Evolutionary conservation across 768 basidiomycete species (phyloP).

Genomic region (Austroboletus festivus): DNA sequence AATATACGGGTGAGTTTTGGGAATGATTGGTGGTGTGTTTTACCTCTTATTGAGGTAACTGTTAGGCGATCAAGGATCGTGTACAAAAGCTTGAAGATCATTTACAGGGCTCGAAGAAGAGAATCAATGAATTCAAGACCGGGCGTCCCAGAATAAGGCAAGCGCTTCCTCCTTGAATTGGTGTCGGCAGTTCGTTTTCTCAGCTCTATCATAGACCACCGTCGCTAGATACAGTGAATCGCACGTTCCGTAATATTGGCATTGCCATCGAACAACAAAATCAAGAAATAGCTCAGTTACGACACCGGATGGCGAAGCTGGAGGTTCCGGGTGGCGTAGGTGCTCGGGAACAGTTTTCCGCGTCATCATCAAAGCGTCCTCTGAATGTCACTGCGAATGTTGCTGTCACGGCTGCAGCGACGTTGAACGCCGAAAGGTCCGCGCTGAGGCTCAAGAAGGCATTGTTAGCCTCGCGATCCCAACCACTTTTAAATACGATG

Average conservation of each 20-base stretch:
- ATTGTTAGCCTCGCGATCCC: constrained; percentile 54
- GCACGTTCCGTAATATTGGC: constrained; percentile 85
- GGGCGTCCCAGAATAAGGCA: constrained; percentile 65
- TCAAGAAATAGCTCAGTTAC: constrained; percentile 49
- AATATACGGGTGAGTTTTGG: constrained; percentile 57
- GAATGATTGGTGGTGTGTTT: not conserved
- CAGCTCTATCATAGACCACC: constrained; percentile 57
- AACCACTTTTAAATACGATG: constrained; percentile 65
- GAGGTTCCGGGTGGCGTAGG: constrained; percentile 32
- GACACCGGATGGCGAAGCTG: constrained; percentile 51
- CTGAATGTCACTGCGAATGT: constrained; percentile 58
- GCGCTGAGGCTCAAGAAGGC: constrained; percentile 69
- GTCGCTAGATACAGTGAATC: constrained; percentile 76
- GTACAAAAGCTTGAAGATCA: constrained; percentile 78
- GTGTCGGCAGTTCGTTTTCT: not conserved
- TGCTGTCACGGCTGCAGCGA: constrained; percentile 73
- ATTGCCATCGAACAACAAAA: constrained; percentile 61
- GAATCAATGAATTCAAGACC: constrained; percentile 55
- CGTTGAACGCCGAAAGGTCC: constrained; percentile 76
- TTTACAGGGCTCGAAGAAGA: constrained; percentile 67
- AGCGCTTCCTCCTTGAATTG: constrained; percentile 17
- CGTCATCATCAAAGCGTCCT: constrained; percentile 37
- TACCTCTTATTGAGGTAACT: constrained; percentile 5
- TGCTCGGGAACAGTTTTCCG: constrained; percentile 41
- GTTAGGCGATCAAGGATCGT: constrained; percentile 64